These are phyloP conservation scores for Phaeotremella skinneri DNA, from an alignment of 768 basidiomycete genomes.

Conservation along the genomic window DNA sequence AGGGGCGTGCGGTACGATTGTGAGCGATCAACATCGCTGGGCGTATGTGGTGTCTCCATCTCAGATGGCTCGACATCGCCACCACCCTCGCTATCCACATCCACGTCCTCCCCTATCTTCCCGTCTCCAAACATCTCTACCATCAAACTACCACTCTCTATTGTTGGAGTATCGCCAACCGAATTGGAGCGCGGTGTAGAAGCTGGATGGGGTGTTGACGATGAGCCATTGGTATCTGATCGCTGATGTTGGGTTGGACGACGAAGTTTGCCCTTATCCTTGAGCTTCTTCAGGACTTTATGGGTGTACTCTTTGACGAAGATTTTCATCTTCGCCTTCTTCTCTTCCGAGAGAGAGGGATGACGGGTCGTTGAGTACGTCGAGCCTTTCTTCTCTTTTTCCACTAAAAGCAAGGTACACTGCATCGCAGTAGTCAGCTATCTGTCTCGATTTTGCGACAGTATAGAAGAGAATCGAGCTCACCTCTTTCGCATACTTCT, in stretches of 20 bases:
- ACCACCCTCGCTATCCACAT: neutral
- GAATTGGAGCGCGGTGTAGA: conserved; percentile 6
- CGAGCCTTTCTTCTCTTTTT: conserved; percentile 90
- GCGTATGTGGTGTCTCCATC: neutral
- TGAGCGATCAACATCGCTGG: neutral
- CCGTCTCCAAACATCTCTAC: conserved; percentile 28
- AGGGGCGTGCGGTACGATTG: neutral
- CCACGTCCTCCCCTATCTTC: conserved; percentile 2
- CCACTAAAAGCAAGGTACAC: conserved; percentile 81
- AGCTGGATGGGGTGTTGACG: conserved; percentile 2
- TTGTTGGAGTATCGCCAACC: conserved; percentile 2
- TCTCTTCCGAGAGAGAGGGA: conserved; percentile 78
- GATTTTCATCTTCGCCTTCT: conserved; percentile 81
- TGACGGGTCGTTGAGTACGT: conserved; percentile 67
- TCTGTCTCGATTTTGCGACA: neutral
- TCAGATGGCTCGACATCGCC: neutral
- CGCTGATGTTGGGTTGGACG: neutral
- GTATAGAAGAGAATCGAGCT: conserved; percentile 28
- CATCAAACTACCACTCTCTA: conserved; percentile 6
- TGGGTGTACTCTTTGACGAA: conserved; percentile 87
- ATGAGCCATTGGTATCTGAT: neutral
- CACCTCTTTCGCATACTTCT: conserved; percentile 93
- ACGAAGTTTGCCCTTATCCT: conserved; percentile 42
- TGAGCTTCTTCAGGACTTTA: conserved; percentile 59
- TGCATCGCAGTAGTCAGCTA: conserved; percentile 47